Evolutionary conservation across 257 asterid genomes (phyloP), one percentile per base, ranked within the genome.

Genomic region (Salvia rosmarinus): DNA sequence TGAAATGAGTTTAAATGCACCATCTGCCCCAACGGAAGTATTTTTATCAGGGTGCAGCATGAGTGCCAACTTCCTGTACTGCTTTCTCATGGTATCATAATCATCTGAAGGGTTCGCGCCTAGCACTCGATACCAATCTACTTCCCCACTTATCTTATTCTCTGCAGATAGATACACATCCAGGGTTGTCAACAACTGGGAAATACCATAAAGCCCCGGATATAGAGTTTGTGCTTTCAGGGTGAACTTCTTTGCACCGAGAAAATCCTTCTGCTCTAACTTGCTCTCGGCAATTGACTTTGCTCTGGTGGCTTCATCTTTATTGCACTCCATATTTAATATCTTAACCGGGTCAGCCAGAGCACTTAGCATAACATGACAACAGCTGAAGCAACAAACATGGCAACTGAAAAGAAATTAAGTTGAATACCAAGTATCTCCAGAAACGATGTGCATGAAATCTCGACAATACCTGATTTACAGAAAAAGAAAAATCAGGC

Each of bases 11-110:
- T 79, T 85, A 75, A 92, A 92, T 3, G 96, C 96, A 40, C 91
- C 92, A 61, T 86, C 90, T 37, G 95, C 96, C 34, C 96, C 96
- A 56, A 64, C 76, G 21, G 84, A 80, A 62, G 68, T 80, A 67
- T 91, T 91, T 76, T 89, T 91, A 77, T 91, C 96, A 2, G 96
- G 98, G 77, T 92, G 98, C 60, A 86, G 84, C 71, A 77, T 5
- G 34, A 92, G 96, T 75, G 92, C 96, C 78, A 88, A 75, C 82
- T 87, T 92, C 74, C 86, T 73, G 79, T 85, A 92, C 66, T 86
- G 95, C 64, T 83, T 92, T 64, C 68, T 83, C 4, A 90, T 76
- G 16, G 87, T 75, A 28, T 82, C 91, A 5, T 86, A 87, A 75
- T 92, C 95, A 50, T 79, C 85, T 5, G 87, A 63, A 20, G 92